A percentile compares a stretch with the other conserved stretches of the same genome.
phyloP scores from a whole-genome alignment of 345 rosid species.

The Isatis tinctoria region DNA sequence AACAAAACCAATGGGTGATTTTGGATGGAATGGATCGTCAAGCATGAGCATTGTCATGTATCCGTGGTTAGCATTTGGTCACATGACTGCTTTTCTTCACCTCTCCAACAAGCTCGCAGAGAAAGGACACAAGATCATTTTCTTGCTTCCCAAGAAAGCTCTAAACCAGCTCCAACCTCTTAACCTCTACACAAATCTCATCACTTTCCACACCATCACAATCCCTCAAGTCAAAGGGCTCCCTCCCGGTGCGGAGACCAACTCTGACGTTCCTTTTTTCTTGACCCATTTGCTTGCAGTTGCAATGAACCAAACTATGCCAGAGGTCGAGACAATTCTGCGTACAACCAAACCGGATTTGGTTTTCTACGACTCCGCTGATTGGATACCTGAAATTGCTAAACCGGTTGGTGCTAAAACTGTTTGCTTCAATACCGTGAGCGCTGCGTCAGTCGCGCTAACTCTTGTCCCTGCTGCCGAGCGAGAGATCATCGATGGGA shows the following conservation, averaged over 20 bases:
- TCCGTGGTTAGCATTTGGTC: constrained; percentile 59
- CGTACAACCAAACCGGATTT: constrained; percentile 37
- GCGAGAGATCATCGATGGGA: constrained; percentile 33
- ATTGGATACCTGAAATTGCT: constrained; percentile 60
- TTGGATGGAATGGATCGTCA: constrained; percentile 17
- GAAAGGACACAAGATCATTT: constrained; percentile 39
- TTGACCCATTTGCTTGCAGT: constrained; percentile 39
- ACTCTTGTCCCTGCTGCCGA: constrained; percentile 54
- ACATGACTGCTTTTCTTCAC: constrained; percentile 51
- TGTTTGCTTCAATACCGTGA: constrained; percentile 42
- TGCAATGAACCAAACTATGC: constrained; percentile 59
- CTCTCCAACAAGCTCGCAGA: constrained; percentile 52
- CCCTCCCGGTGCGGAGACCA: constrained; percentile 66
- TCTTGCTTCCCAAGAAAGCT: constrained; percentile 45
- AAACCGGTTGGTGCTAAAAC: constrained; percentile 50
- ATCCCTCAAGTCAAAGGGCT: constrained; percentile 57
- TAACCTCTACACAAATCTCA: constrained; percentile 45
- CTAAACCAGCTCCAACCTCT: constrained; percentile 29
- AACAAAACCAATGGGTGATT: background rate
- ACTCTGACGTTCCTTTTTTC: constrained; percentile 57
- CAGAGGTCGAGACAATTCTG: constrained; percentile 45
- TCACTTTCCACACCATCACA: constrained; percentile 38
- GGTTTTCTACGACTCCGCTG: constrained; percentile 47
- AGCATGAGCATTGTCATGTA: constrained; percentile 41
- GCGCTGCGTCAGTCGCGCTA: constrained; percentile 54